Evolutionary conservation across 129 eudicot species (phyloP).

Genomic region (Artemisia tridentata): DNA sequence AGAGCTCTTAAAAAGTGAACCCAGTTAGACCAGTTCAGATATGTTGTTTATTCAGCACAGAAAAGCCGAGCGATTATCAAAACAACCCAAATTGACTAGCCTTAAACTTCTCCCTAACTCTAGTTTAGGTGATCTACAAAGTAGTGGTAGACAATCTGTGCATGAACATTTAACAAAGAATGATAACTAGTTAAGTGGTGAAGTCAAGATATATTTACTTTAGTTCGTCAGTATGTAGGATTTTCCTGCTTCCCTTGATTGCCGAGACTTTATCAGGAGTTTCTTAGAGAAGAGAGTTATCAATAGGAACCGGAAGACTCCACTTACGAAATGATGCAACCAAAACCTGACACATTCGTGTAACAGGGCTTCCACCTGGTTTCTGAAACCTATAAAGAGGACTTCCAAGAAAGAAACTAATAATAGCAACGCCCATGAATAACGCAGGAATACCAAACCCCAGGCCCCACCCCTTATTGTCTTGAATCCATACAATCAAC

Average conservation of each 20-base stretch:
- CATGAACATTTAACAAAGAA: too few relatives aligned
- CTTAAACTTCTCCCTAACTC: too few relatives aligned
- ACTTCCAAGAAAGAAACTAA: slow-evolving; percentile 71
- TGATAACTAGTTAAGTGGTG: background rate
- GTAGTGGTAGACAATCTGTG: too few relatives aligned
- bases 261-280: slow-evolving; percentile 63
- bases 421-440: slow-evolving; percentile 73
- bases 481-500: slow-evolving; percentile 79
- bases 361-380: slow-evolving; percentile 92
- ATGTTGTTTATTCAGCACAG: background rate
- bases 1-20: too few relatives aligned
- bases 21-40: too few relatives aligned
- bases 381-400: slow-evolving; percentile 76
- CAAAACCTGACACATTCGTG: slow-evolving; percentile 81
- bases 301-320: slow-evolving; percentile 49
- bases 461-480: slow-evolving; percentile 80
- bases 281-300: slow-evolving; percentile 62
- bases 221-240: slow-evolving; percentile 74
- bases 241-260: slow-evolving; percentile 73
- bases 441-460: slow-evolving; percentile 89
- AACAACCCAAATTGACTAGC: too few relatives aligned
- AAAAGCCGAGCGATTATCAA: background rate
- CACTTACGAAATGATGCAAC: slow-evolving; percentile 68
- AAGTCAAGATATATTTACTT: slow-evolving; percentile 37
- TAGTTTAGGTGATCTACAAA: too few relatives aligned